Evolutionary conservation across 2,329 filamentous ascomycete genomes (phyloP), one percentile per base, ranked within the genome.

Genomic region (Zelopaecilomyces penicillatus): DNA sequence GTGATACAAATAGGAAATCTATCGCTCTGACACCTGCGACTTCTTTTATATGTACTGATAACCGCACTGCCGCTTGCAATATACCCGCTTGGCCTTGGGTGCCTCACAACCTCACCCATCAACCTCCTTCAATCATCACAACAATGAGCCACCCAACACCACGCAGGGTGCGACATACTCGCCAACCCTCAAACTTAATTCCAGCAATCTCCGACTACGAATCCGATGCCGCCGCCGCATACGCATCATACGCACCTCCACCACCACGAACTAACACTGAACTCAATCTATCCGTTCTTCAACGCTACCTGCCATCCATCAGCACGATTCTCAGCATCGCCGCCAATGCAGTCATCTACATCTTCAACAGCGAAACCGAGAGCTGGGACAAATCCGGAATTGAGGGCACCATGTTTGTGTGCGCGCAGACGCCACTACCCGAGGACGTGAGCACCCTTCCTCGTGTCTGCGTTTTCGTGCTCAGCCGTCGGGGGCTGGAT

Each of bases 331-430:
- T 88, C 51, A 83, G 85, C 50, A 84, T 93, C 53, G 88, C 88
- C 5, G 83, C 86, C 30, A 95, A 91, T 57, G 85, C 86, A 28
- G 87, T 93, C 32, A 76, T 96, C 53, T 97, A 96, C 71, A 78
- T 76, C 39, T 93, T 94, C 68, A 78, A 75, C 50, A 72, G 78
- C 39, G 65, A 73, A 4, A 74, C 79, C 3, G 70, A 76, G 42
- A 67, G 72, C 48, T 97, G 93, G 93, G 85, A 93, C 60, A 95
- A 94, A 70, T 78, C 78, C 38, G 85, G 83, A 45, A 76, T 90
- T 8, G 90, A 95, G 65, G 93, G 93, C 34, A 86, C 87, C 9
- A 71, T 97, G 52, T 98, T 97, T 63, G 78, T 97, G 43, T 94
- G 87, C 70, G 76, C 85, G 51, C 74, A 78, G 58, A 63, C 66